phyloP scores from a whole-genome alignment of 306 rosid species.

The Quercus rubra region DNA sequence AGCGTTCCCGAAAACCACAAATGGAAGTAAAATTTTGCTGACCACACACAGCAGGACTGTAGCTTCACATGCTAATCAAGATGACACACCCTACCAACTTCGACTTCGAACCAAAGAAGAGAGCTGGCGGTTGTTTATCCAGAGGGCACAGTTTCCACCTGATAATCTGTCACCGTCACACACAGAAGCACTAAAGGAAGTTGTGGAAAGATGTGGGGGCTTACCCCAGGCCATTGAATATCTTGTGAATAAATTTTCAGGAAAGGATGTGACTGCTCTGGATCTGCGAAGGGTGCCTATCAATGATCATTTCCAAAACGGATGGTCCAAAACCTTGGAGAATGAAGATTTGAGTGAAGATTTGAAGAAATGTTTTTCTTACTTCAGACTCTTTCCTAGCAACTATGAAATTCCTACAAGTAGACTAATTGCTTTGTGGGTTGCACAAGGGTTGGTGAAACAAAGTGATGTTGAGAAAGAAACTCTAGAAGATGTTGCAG shows the following conservation, averaged over 20 bases:
- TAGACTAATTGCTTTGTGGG: conserved; percentile 39
- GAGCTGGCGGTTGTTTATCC: conserved; percentile 20
- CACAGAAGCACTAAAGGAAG: conserved; percentile 10
- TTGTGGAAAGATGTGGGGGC: conserved; percentile 25
- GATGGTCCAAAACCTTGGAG: conserved; percentile 13
- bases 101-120: conserved; percentile 36
- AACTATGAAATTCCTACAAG: conserved; percentile 36
- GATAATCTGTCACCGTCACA: neutral
- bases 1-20: neutral
- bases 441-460: conserved; percentile 28
- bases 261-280: neutral
- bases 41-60: conserved; percentile 15
- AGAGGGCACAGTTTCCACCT: conserved; percentile 11
- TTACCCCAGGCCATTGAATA: conserved; percentile 24
- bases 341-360: neutral
- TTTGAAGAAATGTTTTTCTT: conserved; percentile 11
- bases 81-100: conserved; percentile 2
- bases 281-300: conserved; percentile 4
- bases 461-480: neutral
- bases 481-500: conserved; percentile 28
- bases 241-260: conserved; percentile 17
- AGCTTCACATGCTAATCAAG: conserved; percentile 7
- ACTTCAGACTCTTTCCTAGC: conserved; percentile 29
- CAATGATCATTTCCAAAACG: conserved; percentile 1
- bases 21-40: conserved; percentile 25